phyloP scores from a whole-genome alignment of 352 stramenopile genomes.

The Phytophthora pistaciae region DNA sequence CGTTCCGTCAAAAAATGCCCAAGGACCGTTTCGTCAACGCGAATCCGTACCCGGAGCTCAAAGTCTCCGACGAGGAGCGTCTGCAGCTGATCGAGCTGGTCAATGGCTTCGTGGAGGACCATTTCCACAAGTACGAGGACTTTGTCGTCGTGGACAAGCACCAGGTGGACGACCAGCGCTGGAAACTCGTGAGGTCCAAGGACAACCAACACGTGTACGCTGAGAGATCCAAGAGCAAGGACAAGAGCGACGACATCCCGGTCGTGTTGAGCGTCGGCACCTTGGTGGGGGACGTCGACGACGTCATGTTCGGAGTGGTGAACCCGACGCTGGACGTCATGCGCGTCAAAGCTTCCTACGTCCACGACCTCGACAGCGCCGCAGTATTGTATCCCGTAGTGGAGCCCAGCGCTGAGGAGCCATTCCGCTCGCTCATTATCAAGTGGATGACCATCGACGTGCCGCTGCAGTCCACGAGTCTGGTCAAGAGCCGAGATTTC shows the following conservation, averaged over 20 bases:
- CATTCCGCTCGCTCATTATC: constrained; percentile 39
- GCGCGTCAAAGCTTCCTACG: constrained; percentile 1
- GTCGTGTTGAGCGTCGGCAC: constrained; percentile 28
- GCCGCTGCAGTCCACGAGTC: constrained; percentile 7
- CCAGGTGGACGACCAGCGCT: constrained; percentile 27
- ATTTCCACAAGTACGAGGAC: constrained; percentile 36
- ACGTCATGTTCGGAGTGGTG: constrained; percentile 13
- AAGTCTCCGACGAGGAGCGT: constrained; percentile 22
- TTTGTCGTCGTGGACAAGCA: constrained; percentile 27
- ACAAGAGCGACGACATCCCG: constrained; percentile 6
- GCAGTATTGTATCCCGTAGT: constrained; percentile 43
- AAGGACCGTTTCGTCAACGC: constrained; percentile 24
- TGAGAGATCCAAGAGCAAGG: constrained; percentile 4
- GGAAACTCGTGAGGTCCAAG: constrained; percentile 34
- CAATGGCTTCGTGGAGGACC: constrained; percentile 13
- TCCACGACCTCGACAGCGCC: constrained; percentile 24
- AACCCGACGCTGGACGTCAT: constrained; percentile 8
- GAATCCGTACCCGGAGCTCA: constrained; percentile 27
- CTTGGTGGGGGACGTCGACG: constrained; percentile 29
- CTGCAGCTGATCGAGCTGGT: constrained; percentile 25
- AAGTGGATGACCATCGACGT: constrained; percentile 29
- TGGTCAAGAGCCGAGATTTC: constrained; percentile 16
- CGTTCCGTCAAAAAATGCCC: constrained; percentile 10
- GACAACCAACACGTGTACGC: constrained; percentile 33
- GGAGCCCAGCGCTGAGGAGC: constrained; percentile 44